Conservation (phyloP, 768 basidiomycete genomes). For the Lactarius hatsudake region DNA sequence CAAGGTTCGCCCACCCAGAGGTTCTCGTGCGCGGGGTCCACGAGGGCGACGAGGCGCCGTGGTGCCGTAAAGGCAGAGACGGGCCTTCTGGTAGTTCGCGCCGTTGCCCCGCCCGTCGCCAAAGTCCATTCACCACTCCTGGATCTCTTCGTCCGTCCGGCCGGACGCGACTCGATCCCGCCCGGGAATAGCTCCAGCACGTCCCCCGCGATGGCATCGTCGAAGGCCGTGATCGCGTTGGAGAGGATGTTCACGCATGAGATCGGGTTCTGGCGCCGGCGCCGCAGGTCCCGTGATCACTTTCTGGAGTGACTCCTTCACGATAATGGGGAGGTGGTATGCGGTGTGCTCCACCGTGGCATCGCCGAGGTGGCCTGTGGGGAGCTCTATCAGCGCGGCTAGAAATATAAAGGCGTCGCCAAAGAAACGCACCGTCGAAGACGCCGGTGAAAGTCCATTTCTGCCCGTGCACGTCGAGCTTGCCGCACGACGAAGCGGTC, state of each 20-base stretch:
- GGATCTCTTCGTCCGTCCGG: slow-evolving; percentile 53
- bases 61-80: slow-evolving; percentile 79
- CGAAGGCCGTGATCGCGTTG: slow-evolving; percentile 40
- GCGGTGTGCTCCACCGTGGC: slow-evolving; percentile 47
- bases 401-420: neutral
- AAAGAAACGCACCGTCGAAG: slow-evolving; percentile 41
- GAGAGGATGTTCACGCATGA: slow-evolving; percentile 40
- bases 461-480: slow-evolving; percentile 40
- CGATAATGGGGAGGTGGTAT: slow-evolving; percentile 40
- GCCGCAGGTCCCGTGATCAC: slow-evolving; percentile 31
- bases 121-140: slow-evolving; percentile 65
- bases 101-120: slow-evolving; percentile 45
- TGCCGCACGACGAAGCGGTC: slow-evolving; percentile 43
- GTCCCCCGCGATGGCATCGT: slow-evolving; percentile 45
- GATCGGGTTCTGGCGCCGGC: slow-evolving; percentile 32
- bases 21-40: slow-evolving; percentile 65
- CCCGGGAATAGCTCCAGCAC: slow-evolving; percentile 50
- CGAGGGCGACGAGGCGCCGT: slow-evolving; percentile 72
- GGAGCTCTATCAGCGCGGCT: neutral
- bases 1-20: slow-evolving; percentile 82
- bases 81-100: slow-evolving; percentile 61
- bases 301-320: slow-evolving; percentile 39
- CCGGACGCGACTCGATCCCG: slow-evolving; percentile 45
- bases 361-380: slow-evolving; percentile 48
- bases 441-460: slow-evolving; percentile 46